Base-by-base conservation (phyloP, 83 land plant species). In the Picea mariana region DNA sequence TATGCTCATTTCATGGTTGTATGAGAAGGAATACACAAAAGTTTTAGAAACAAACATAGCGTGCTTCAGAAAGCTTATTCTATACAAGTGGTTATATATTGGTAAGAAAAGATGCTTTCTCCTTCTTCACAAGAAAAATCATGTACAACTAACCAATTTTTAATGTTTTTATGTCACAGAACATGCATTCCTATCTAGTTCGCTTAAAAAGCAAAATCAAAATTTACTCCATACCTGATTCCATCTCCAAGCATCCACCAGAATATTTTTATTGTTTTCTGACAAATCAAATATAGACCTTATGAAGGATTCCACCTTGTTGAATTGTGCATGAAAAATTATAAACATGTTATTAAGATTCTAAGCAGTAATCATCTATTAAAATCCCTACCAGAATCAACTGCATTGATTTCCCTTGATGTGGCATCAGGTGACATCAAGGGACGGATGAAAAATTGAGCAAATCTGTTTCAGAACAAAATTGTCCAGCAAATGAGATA, bases 371-470 rank as follows among this genome's bases (percentile, higher is more conserved):
- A 27, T 15, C 8, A 5, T 61, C 55, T 38, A 11, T 67, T 4
- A 38, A 77, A 73, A 58, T 44, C 23, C 81, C 71, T 61, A 95
- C 99, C 99, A 83, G 99, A 97, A 85, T 97, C 95, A 83, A 97
- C 99, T 75, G 99, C 99, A 86, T 97, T 94, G 23, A 97, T 97
- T 85, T 97, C 99, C 80, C 99, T 86, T 64, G 87, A 86, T 13
- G 99, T 95, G 71, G 99, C 99, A 92, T 97, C 98, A 85, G 95
- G 86, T 17, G 99, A 95, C 91, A 97, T 90, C 75, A 97, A 85
- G 62, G 99, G 99, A 72, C 90, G 88, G 18, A 95, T 90, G 68
- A 97, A 97, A 77, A 97, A 97, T 77, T 97, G 99, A 2, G 98
- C 94, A 90, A 95, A 97, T 84, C 99, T 97, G 90, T 62, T 75